These are phyloP conservation scores for Naganishia onofrii DNA, from an alignment of 768 basidiomycete genomes.

Conservation along the genomic window DNA sequence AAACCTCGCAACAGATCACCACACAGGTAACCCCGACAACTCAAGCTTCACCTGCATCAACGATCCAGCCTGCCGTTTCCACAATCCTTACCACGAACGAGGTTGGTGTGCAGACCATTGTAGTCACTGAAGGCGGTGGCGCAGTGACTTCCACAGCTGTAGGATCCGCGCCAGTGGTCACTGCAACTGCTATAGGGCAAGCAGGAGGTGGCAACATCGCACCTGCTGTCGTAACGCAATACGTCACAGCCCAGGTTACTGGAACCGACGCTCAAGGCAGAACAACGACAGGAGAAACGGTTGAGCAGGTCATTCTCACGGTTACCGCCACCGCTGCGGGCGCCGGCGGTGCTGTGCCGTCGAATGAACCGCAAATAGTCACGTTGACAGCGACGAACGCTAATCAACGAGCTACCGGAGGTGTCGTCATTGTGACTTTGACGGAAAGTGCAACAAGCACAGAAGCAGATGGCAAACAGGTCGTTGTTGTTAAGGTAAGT, in stretches of 20 bases:
- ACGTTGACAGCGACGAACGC: conserved; percentile 27
- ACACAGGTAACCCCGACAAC: not conserved
- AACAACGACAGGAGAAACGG: not conserved
- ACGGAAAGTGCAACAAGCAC: conserved; percentile 23
- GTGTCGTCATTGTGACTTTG: conserved; percentile 26
- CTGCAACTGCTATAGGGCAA: too few relatives aligned
- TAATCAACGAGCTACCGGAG: conserved; percentile 16
- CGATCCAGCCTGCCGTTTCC: not conserved
- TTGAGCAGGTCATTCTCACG: conserved; percentile 16
- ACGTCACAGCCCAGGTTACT: conserved; percentile 19
- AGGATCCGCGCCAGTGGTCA: not conserved
- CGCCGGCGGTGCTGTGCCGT: not conserved
- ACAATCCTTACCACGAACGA: conserved; percentile 6
- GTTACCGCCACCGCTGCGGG: conserved; percentile 20
- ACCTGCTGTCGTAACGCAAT: conserved; percentile 20
- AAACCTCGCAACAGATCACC: not conserved
- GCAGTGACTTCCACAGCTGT: conserved; percentile 15
- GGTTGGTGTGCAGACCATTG: not conserved
- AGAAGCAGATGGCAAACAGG: conserved; percentile 23
- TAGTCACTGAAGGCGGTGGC: not conserved
- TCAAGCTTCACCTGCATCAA: not conserved
- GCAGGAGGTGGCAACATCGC: not conserved
- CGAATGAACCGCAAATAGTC: not conserved
- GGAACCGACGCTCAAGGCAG: conserved; percentile 14
- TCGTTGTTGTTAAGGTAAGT: conserved; percentile 26